Base-by-base conservation (phyloP, 2,329 filamentous ascomycete genomes). In the Diplodia scrobiculata region DNA sequence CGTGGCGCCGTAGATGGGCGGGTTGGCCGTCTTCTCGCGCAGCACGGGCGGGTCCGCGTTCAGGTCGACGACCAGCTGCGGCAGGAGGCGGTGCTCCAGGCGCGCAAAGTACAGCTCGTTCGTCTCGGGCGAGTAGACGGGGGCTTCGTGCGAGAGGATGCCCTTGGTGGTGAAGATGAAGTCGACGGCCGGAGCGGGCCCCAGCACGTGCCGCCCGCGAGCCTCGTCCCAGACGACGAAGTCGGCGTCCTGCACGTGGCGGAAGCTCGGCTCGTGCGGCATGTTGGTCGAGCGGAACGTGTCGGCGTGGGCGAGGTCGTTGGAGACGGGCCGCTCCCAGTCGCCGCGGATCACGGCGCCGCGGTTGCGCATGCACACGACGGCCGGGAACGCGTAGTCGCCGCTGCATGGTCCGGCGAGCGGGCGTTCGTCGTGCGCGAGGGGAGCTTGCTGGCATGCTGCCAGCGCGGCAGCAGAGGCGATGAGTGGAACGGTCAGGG, bases 211-310 rank as follows among this genome's bases (percentile, higher is more conserved):
- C 3, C 67, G 17, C 3, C 65, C 71, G 34, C 68, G 64, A 10
- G 59, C 41, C 54, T 70, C 54, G 34, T 74, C 71, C 41, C 73
- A 75, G n/a, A 75, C 69, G 2, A 73, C 65, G 38, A 75, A 74
- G 17, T 66, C 62, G 0, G 71, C 67, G 19, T 71, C 68, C 9
- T 65, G 65, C 13, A 75, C 63, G 7, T 54, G 29, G n/a, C 52
- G 52, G 52, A 54, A 54, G 32, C 52, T 54, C 3, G 52, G 76
- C 1, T 77, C 75, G 6, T 67, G 27, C 21, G 52, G 52, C 32
- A 54, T 54, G 52, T 11, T 13, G 52, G 52, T 54, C 14, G 27
- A 34, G 32, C 52, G 52, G 52, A 38, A 54, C 14, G 52, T 36
- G 52, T 54, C 52, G 52, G 52, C 52, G 27, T 54, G 27, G 7